These are phyloP conservation scores for Orobanche coerulescens DNA, from an alignment of 257 asterid genomes.

Conservation along the genomic window DNA sequence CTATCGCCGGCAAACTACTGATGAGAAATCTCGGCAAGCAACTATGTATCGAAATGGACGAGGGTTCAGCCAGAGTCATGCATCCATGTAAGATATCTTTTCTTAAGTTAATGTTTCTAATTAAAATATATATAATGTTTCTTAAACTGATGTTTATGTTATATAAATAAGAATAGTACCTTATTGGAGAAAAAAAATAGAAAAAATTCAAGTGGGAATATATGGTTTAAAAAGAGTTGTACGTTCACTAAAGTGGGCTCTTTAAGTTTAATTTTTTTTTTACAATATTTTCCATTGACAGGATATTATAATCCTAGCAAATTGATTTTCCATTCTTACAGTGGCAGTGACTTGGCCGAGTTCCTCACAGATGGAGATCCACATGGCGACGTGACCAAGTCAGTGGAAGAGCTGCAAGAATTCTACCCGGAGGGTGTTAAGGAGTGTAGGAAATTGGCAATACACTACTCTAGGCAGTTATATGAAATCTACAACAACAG, in stretches of 20 bases:
- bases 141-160: too few relatives aligned
- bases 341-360: constrained; percentile 54
- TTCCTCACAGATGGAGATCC: constrained; percentile 52
- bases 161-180: too few relatives aligned
- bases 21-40: constrained; percentile 37
- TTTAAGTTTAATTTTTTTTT: neutral
- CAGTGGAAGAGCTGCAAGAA: constrained; percentile 41
- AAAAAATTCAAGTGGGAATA: too few relatives aligned
- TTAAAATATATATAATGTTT: too few relatives aligned
- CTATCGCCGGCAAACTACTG: constrained; percentile 54
- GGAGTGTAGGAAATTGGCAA: constrained; percentile 36
- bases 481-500: constrained; percentile 42
- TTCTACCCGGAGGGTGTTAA: constrained; percentile 34
- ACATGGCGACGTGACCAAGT: constrained; percentile 33
- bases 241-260: too few relatives aligned
- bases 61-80: constrained; percentile 58
- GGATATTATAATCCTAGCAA: neutral
- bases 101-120: too few relatives aligned
- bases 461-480: constrained; percentile 49
- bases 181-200: too few relatives aligned
- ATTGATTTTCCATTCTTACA: constrained; percentile 21
- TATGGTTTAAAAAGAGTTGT: too few relatives aligned
- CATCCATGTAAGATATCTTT: constrained; percentile 38
- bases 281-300: neutral
- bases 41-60: constrained; percentile 34